These are phyloP conservation scores for Curvularia hawaiiensis DNA, from an alignment of 2,329 filamentous ascomycete genomes.

Conservation along the genomic window DNA sequence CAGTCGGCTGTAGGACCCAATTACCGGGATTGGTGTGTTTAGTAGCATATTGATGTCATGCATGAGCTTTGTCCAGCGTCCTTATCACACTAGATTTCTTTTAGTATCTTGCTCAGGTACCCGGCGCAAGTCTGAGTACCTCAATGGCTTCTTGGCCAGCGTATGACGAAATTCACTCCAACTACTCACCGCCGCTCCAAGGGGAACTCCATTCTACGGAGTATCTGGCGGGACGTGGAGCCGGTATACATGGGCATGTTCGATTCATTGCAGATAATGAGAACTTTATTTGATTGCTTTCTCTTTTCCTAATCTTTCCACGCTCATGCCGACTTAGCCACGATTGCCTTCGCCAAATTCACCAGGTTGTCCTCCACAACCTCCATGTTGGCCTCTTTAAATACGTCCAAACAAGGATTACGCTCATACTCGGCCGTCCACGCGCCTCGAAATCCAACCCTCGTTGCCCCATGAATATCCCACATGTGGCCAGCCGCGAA, in stretches of 20 bases:
- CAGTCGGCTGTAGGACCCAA: not conserved
- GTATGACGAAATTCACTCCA: too few relatives aligned
- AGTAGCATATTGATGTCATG: not conserved
- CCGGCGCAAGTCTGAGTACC: not conserved
- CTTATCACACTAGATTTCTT: not conserved
- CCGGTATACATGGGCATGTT: too few relatives aligned
- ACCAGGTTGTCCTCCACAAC: conserved; percentile 11
- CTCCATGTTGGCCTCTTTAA: conserved; percentile 15
- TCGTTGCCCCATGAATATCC: conserved; percentile 61
- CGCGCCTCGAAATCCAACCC: conserved; percentile 46
- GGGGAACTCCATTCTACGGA: too few relatives aligned
- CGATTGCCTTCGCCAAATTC: conserved; percentile 15
- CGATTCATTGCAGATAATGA: too few relatives aligned
- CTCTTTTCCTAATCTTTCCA: not conserved
- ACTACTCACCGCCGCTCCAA: not conserved
- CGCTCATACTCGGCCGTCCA: conserved; percentile 18
- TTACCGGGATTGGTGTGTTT: not conserved
- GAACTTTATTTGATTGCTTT: not conserved
- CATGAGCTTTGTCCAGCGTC: not conserved
- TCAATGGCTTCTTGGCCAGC: not conserved
- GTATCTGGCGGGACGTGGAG: too few relatives aligned
- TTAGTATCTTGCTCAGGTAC: not conserved
- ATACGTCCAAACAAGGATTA: conserved; percentile 17
- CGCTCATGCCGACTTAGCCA: conserved; percentile 14
- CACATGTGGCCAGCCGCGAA: conserved; percentile 66